phyloP scores from a whole-genome alignment of 2,329 filamentous ascomycete genomes.

The Aspergillus sclerotialis region DNA sequence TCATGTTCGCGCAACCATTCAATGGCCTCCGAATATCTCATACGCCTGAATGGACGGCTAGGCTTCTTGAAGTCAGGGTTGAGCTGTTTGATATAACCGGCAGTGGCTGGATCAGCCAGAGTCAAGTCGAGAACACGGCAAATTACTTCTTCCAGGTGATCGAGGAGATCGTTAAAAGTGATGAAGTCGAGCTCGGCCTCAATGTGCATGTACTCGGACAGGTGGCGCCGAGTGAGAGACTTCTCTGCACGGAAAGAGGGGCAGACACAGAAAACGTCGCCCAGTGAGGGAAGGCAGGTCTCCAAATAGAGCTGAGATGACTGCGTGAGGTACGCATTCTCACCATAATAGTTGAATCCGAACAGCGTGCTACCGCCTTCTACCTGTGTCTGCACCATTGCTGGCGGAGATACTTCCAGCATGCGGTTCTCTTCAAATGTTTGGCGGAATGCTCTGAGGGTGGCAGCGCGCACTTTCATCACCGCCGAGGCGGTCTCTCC shows the following conservation, averaged over 20 bases:
- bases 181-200: slow-evolving; percentile 97
- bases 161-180: slow-evolving; percentile 79
- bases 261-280: slow-evolving; percentile 95
- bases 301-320: slow-evolving; percentile 97
- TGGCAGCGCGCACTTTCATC: slow-evolving; percentile 76
- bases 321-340: slow-evolving; percentile 89
- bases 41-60: slow-evolving; percentile 80
- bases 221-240: slow-evolving; percentile 83
- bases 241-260: slow-evolving; percentile 99
- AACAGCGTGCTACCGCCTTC: slow-evolving; percentile 91
- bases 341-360: slow-evolving; percentile 80
- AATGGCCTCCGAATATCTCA: slow-evolving; percentile 92
- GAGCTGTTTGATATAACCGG: slow-evolving; percentile 69
- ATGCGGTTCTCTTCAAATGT: slow-evolving; percentile 70
- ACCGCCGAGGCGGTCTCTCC: slow-evolving; percentile 78
- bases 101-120: slow-evolving; percentile 65
- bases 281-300: slow-evolving; percentile 81
- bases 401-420: slow-evolving; percentile 79
- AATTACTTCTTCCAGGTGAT: slow-evolving; percentile 79
- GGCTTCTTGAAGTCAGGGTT: slow-evolving; percentile 87
- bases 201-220: slow-evolving; percentile 94
- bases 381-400: slow-evolving; percentile 90
- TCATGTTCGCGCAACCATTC: slow-evolving; percentile 86
- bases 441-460: slow-evolving; percentile 73
- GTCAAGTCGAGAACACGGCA: slow-evolving; percentile 76